Evolutionary conservation across 108 stramenopile species (phyloP).

Genomic region (Hondaea fermentalgiana): DNA sequence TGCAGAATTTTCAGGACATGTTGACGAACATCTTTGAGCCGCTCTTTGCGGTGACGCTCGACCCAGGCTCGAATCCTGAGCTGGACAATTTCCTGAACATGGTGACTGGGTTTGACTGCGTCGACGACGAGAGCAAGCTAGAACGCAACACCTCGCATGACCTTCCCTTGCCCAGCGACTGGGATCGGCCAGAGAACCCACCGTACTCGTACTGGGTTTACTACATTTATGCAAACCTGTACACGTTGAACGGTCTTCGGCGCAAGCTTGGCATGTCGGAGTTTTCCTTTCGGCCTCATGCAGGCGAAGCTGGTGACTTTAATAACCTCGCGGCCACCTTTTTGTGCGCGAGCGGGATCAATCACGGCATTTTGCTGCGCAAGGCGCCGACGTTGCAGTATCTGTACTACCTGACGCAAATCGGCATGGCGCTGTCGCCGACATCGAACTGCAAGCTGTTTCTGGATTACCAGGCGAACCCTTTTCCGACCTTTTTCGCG

Average conservation of each 20-base stretch:
- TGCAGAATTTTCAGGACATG: conserved; percentile 73
- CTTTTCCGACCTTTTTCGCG: conserved; percentile 78
- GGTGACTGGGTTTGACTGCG: conserved; percentile 94
- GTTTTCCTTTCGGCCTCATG: conserved; percentile 84
- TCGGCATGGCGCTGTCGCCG: conserved; percentile 80
- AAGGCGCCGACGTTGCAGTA: conserved; percentile 88
- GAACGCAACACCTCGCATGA: conserved; percentile 33
- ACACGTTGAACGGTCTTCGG: conserved; percentile 77
- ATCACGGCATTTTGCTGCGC: conserved; percentile 93
- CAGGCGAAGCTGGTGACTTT: conserved; percentile 90
- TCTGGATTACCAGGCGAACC: conserved; percentile 78
- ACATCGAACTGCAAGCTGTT: conserved; percentile 97
- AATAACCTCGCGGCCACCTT: conserved; percentile 94
- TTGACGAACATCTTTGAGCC: conserved; percentile 90
- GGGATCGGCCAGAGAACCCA: conserved; percentile 72
- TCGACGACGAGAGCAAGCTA: conserved; percentile 90
- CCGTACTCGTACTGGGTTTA: conserved; percentile 79
- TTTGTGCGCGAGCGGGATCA: conserved; percentile 82
- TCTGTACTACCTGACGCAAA: conserved; percentile 89
- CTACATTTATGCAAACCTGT: conserved; percentile 82
- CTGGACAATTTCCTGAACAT: conserved; percentile 81
- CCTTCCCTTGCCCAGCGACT: conserved; percentile 65
- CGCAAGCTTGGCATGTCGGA: conserved; percentile 63
- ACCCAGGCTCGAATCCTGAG: conserved; percentile 63
- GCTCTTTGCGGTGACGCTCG: conserved; percentile 80